These are phyloP conservation scores for Aspergillus clavatus DNA, from an alignment of 2,329 filamentous ascomycete species.

Conservation along the genomic window DNA sequence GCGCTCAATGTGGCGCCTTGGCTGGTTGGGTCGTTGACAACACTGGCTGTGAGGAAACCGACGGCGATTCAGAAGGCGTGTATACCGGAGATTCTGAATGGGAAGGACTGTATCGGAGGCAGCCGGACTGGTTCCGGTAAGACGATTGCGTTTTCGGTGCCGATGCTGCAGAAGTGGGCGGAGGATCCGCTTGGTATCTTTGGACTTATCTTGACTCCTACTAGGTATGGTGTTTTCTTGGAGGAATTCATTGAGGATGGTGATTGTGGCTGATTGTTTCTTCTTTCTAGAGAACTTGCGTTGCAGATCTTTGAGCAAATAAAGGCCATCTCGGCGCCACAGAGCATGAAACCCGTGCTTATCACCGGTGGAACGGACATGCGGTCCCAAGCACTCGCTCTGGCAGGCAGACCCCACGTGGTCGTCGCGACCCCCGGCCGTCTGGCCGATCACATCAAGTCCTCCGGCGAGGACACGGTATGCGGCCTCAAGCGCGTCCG, in stretches of 20 bases:
- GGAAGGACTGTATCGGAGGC: conserved; percentile 89
- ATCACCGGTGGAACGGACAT: conserved; percentile 92
- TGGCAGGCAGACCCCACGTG: conserved; percentile 78
- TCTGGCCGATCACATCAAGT: conserved; percentile 87
- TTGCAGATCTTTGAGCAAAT: conserved; percentile 96
- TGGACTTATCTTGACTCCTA: conserved; percentile 82
- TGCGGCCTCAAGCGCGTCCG: conserved; percentile 71
- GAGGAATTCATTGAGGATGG: neutral
- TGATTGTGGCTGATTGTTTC: neutral
- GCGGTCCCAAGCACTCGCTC: conserved; percentile 78
- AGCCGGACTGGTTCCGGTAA: conserved; percentile 95
- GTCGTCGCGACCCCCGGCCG: conserved; percentile 93
- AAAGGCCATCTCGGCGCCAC: conserved; percentile 82
- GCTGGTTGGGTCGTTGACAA: conserved; percentile 73
- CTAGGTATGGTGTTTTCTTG: conserved; percentile 52
- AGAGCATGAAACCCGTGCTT: conserved; percentile 81
- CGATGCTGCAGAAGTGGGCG: conserved; percentile 90
- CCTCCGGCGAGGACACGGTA: conserved; percentile 85
- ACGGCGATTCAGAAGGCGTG: conserved; percentile 90
- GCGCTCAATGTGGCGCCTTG: conserved; percentile 73
- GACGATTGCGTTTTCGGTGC: conserved; percentile 91
- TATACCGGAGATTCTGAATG: conserved; percentile 87
- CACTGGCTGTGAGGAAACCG: conserved; percentile 77
- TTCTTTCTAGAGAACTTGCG: conserved; percentile 70
- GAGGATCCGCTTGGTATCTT: conserved; percentile 90